Base-by-base conservation (phyloP, 2,329 filamentous ascomycete species). In the Pestalotiopsis sp. region DNA sequence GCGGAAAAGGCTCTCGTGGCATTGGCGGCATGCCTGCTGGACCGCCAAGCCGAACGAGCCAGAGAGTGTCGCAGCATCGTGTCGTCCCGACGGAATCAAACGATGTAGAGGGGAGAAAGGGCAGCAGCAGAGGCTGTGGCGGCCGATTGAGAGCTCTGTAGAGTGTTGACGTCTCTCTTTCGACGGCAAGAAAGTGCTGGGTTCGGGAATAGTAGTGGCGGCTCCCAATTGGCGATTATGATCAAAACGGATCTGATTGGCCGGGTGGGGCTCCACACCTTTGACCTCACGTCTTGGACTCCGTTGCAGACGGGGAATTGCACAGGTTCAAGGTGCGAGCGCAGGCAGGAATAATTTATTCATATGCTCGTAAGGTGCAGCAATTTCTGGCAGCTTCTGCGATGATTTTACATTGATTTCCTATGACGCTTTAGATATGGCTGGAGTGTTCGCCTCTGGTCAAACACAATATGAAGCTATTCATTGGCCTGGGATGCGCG, bases 1-100 rank as follows among this genome's bases (percentile, higher is more conserved):
- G 91, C 92, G 83, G 92, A 89, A 86, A 99, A 97, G 78, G 92
- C 85, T 84, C 94, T 91, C 81, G 90, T 87, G 83, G 89, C 89
- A 80, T 82, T 84, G 81, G 83, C 84, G 79, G 84, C 84, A 79
- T 85, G 86, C 80, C 85, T 85, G 83, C 87, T 83, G 77, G 86
- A 86, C 87, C 89, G 88, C 86, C 88, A 88, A 84, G 89, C 86
- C 86, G 89, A 90, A 84, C 89, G 89, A 83, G 88, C 87, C 81
- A 91, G 83, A 83, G 87, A 85, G 80, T 90, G 87, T 86, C 89
- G 88, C 83, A 91, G 86, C 89, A 91, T 91, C 83, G 85, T 90
- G 82, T 85, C 86, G 86, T 85, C 86, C 85, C 83, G 84, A 85
- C 84, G 84, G 84, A 73, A 80, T 78, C 78, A 77, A 79, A 79